Evolutionary conservation across 2,329 filamentous ascomycete genomes (phyloP).

Genomic region (Penicillium sp.): DNA sequence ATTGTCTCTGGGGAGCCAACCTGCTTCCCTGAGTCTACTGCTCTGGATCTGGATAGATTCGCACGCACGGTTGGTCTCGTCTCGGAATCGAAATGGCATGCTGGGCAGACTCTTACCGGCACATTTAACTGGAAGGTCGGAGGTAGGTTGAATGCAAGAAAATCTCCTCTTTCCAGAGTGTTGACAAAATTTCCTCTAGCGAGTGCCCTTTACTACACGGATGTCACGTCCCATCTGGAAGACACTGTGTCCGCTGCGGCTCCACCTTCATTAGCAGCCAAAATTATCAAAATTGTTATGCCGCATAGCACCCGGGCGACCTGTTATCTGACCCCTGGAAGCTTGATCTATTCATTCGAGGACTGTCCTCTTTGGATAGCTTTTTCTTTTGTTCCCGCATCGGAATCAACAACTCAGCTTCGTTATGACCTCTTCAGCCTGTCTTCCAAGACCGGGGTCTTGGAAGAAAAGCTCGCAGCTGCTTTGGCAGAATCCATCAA

Average conservation of each 20-base stretch:
- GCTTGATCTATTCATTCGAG: slow-evolving; percentile 25
- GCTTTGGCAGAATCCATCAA: slow-evolving; percentile 5
- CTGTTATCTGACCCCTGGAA: slow-evolving; percentile 25
- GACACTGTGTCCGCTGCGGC: slow-evolving; percentile 1
- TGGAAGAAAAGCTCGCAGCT: not conserved
- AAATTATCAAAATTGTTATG: slow-evolving; percentile 2
- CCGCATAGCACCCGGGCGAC: slow-evolving; percentile 2
- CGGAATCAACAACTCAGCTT: slow-evolving; percentile 28
- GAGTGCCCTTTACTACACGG: slow-evolving; percentile 4
- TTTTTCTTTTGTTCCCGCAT: slow-evolving; percentile 30
- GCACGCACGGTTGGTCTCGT: slow-evolving; percentile 8
- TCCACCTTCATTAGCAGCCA: slow-evolving; percentile 1
- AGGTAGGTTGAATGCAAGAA: slow-evolving; percentile 12
- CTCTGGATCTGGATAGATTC: slow-evolving; percentile 16
- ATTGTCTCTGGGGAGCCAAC: slow-evolving; percentile 16
- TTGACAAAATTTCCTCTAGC: not conserved
- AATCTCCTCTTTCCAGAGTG: not conserved
- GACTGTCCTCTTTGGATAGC: slow-evolving; percentile 22
- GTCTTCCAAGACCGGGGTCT: not conserved
- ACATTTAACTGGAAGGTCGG: slow-evolving; percentile 39
- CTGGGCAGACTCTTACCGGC: slow-evolving; percentile 29
- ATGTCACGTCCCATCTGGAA: slow-evolving; percentile 5
- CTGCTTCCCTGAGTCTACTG: slow-evolving; percentile 3
- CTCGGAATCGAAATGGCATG: slow-evolving; percentile 25
- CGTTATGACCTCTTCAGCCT: slow-evolving; percentile 34